Evolutionary conservation across 331 rosid genomes (phyloP), one percentile per base, ranked within the genome.

Genomic region (Arachis monticola): DNA sequence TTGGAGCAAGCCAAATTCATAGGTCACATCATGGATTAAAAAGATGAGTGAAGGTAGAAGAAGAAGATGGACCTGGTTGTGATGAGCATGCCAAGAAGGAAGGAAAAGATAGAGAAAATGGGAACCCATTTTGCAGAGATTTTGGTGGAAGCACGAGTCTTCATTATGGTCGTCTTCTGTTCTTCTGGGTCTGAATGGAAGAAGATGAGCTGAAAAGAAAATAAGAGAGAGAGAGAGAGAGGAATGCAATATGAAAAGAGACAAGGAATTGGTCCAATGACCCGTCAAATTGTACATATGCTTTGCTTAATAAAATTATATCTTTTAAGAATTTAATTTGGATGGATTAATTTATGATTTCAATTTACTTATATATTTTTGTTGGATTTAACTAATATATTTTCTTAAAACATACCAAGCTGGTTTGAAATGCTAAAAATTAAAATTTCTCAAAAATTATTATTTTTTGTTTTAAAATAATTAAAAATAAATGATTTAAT

Each of bases 91-190:
- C 98, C 98, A 59, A 93, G 50, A 56, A 89, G 58, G 88, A 93
- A 93, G 11, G 88, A 88, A 45, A 85, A 83, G 50, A 91, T 45
- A 64, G 96, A 93, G 84, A 93, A 85, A 74, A 93, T 82, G 59
- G 98, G 97, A 81, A 93, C 60, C 98, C 98, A 93, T 86, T 77
- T 78, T 1, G 90, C 76, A 9, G 98, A 87, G 77, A 93, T 82
- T 87, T 85, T 91, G 64, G 82, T 27, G 47, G 83, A 75, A 82
- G 78, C 44, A 41, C 97, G 93, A 72, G 60, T 70, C 85, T 91
- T 93, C 96, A 93, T 90, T 10, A 60, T 81, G 31, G 60, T 7
- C 50, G 35, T 17, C 44, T 45, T 61, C 12, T 65, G 3, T 32
- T 32, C 38, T 32, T 57, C 52, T 48, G 53, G 10, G 53, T 48